Base-by-base conservation (phyloP, 73 alveolate genomes). In the Loxodes magnus region DNA sequence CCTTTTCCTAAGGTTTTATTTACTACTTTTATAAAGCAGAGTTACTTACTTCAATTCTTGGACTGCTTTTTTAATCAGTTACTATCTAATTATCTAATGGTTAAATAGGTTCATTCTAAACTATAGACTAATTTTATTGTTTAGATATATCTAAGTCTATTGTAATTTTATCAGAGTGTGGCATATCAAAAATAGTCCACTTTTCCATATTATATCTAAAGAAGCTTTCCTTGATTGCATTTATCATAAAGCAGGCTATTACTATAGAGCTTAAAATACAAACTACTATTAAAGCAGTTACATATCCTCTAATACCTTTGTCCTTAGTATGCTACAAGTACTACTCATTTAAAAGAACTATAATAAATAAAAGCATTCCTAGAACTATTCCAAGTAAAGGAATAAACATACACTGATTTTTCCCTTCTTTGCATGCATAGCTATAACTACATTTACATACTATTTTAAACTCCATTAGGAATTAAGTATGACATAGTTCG, bases 251-350 rank as follows among this genome's bases (percentile, higher is more conserved):
- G 6, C 22, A 9, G n/a, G 27, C 43, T 1, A 46, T 7, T 1
- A 46, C 59, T n/a, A 46, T 12, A 17, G 43, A 37, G 0, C 26
- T 25, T 5, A 46, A 25, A 0, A 37, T 41, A 24, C 59, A 46
- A 9, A 41, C 27, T 7, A 46, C 59, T 9, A 46, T 46, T 10
- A 46, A 25, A 22, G 59, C 59, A 22, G 27, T 46, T 7, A 24
- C 27, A 22, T 46, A 46, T 10, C 19, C 39, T 24, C 27, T 17
- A 16, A 25, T 20, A 5, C 27, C 15, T 22, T 21, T 25, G 10
- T 12, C 16, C 0, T 20, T 19, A 12, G 22, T 46, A 1, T 20
- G 6, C 6, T 10, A 14, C n/a, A 46, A 24, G 17, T 46, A 46
- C 17, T 46, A 25, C 7, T 46, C 35, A 16, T 37, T 9, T 9